Base-by-base conservation (phyloP, 164 flowering plant species). In the Aristolochia fimbriata region DNA sequence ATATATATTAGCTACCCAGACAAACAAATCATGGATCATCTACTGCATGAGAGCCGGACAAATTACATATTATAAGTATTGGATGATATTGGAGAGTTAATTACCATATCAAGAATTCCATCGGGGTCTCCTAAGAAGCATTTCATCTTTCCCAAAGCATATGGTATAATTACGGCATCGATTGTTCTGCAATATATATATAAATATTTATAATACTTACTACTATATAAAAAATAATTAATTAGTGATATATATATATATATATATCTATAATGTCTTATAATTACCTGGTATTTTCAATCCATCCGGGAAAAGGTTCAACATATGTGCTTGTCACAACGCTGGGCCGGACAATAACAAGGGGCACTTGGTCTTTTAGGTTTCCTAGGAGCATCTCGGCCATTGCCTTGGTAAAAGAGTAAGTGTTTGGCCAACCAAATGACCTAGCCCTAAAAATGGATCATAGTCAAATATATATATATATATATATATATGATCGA, bases 341-440 rank as follows among this genome's bases (percentile, higher is more conserved):
- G 20, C 76, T 71, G 0, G 82, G 82, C 6, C 80, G 72, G 24
- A 78, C 0, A 31, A 76, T 72, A 43, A 74, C 73, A 46, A 76
- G 17, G 2, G 82, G 80, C 1, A 78, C 6, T 23, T 68, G 50
- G 20, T 51, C 73, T 57, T 66, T 72, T 0, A 41, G 9, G 7
- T 76, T 27, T 30, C 74, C 73, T 31, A 76, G 9, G 16, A 76
- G 33, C 82, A 78, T 78, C 63, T 78, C 82, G 37, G 76, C 80
- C 70, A 78, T 61, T 37, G 80, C 71, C 64, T 76, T 78, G 15
- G 80, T 76, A 33, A 78, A 78, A 1, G 72, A 77, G 45, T 78
- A 80, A 0, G 81, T 78, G 62, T 78, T 80, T 24, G 81, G 79
- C 84, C 84, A 80, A 21, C 84, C 84, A 51, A n/a, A n/a, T n/a